phyloP scores from a whole-genome alignment of 2,329 filamentous ascomycete genomes.

The Stachybotrys echinatus region DNA sequence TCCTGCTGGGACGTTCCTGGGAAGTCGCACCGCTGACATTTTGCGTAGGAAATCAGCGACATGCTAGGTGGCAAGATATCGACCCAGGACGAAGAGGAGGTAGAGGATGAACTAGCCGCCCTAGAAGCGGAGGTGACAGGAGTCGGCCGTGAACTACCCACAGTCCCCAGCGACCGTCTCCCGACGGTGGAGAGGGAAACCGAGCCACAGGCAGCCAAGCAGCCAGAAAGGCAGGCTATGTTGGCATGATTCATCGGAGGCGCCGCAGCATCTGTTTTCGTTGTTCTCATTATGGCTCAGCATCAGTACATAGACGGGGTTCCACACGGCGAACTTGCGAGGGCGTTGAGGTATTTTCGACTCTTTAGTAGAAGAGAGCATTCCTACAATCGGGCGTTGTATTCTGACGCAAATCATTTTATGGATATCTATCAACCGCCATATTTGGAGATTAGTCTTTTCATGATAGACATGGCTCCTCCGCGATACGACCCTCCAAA shows the following conservation, averaged over 20 bases:
- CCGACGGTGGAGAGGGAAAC: slow-evolving; percentile 16
- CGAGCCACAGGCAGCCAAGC: slow-evolving; percentile 14
- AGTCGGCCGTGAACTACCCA: slow-evolving; percentile 18
- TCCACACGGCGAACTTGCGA: background rate
- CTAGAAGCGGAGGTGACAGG: slow-evolving; percentile 50
- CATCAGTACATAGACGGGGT: background rate
- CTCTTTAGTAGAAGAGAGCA: background rate
- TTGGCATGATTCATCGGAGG: slow-evolving; percentile 24
- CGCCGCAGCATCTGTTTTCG: background rate
- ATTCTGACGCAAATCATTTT: background rate
- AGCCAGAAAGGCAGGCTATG: slow-evolving; percentile 33
- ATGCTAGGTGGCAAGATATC: slow-evolving; percentile 85
- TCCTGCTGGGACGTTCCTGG: too few relatives aligned
- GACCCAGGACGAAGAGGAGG: slow-evolving; percentile 94
- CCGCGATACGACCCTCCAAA: slow-evolving; percentile 76
- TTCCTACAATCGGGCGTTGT: background rate
- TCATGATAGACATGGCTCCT: slow-evolving; percentile 77
- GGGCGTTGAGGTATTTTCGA: background rate
- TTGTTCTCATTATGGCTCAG: background rate
- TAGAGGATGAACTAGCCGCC: slow-evolving; percentile 88
- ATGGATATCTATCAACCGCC: slow-evolving; percentile 22
- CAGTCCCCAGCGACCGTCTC: slow-evolving; percentile 26
- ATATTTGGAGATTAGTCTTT: slow-evolving; percentile 67
- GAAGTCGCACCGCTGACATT: background rate
- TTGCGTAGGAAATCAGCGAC: slow-evolving; percentile 75